Evolutionary conservation across 805 yeast genomes (phyloP).

Genomic region (Kuraishia molischiana): DNA sequence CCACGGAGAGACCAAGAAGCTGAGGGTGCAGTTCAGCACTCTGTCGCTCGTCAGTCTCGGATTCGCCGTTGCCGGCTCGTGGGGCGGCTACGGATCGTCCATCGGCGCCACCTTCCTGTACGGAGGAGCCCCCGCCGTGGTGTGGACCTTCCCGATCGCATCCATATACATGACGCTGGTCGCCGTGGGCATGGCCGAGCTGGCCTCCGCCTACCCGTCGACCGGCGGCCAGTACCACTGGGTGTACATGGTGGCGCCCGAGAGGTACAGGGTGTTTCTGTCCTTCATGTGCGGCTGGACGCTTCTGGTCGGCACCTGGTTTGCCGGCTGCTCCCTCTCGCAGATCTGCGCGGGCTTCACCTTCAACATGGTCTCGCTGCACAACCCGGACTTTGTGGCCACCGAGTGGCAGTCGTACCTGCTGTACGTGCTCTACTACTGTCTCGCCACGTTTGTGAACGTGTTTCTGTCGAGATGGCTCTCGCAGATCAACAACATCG

Average conservation of each 20-base stretch:
- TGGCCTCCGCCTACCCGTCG: slow-evolving; percentile 21
- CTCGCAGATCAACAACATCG: slow-evolving; percentile 7
- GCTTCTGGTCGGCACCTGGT: slow-evolving; percentile 13
- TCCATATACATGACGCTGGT: slow-evolving; percentile 39
- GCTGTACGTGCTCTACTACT: slow-evolving; percentile 8
- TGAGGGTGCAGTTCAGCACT: neutral
- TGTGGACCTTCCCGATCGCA: slow-evolving; percentile 25
- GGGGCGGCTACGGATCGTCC: neutral
- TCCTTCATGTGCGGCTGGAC: slow-evolving; percentile 17
- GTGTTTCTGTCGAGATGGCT: slow-evolving; percentile 6
- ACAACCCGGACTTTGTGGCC: slow-evolving; percentile 6
- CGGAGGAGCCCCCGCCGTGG: neutral
- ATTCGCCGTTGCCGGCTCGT: neutral
- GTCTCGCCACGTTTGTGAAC: slow-evolving; percentile 11
- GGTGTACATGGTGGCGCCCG: slow-evolving; percentile 18
- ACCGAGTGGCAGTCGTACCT: slow-evolving; percentile 9
- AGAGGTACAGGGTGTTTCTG: slow-evolving; percentile 8
- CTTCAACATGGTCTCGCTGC: slow-evolving; percentile 6
- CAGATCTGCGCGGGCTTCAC: slow-evolving; percentile 6
- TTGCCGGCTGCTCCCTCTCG: slow-evolving; percentile 10
- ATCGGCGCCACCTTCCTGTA: neutral
- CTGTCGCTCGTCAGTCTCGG: neutral
- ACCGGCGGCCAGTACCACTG: slow-evolving; percentile 24
- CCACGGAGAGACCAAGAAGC: neutral
- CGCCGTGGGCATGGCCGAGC: slow-evolving; percentile 45